Evolutionary conservation across 345 rosid genomes (phyloP).

Genomic region (Moricandia moricandioides): DNA sequence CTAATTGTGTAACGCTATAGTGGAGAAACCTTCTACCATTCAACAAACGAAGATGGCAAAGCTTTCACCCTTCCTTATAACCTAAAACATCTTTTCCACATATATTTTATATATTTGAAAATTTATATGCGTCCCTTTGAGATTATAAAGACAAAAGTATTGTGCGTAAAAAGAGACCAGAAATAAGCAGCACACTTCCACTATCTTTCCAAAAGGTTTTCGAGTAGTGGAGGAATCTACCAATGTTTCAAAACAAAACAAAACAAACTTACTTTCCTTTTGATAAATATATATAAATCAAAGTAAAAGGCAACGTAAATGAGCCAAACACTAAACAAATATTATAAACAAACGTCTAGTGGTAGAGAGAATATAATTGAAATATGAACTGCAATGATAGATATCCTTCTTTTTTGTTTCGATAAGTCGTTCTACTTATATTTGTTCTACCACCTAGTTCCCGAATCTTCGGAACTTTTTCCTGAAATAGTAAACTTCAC

Average conservation of each 20-base stretch:
- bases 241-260: slow-evolving; percentile 27
- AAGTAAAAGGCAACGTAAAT: slow-evolving; percentile 24
- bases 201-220: slow-evolving; percentile 26
- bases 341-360: slow-evolving; percentile 34
- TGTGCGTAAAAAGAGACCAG: background rate
- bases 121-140: slow-evolving; percentile 15
- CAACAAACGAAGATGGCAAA: background rate
- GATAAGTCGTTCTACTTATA: slow-evolving; percentile 35
- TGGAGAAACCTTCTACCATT: background rate
- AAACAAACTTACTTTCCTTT: slow-evolving; percentile 28
- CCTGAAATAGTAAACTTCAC: background rate
- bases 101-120: background rate
- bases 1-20: background rate
- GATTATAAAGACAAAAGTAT: slow-evolving; percentile 23
- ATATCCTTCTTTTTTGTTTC: slow-evolving; percentile 12
- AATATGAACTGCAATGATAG: slow-evolving; percentile 9
- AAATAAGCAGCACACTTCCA: slow-evolving; percentile 31
- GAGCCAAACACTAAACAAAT: slow-evolving; percentile 26
- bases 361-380: slow-evolving; percentile 24
- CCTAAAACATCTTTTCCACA: background rate
- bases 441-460: slow-evolving; percentile 38
- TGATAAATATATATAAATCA: background rate
- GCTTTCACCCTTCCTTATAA: background rate
- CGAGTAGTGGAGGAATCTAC: slow-evolving; percentile 39
- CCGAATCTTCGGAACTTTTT: slow-evolving; percentile 30